phyloP scores from a whole-genome alignment of 1,139 yeast species.

The Zhuliangozyma blackwelliae region DNA sequence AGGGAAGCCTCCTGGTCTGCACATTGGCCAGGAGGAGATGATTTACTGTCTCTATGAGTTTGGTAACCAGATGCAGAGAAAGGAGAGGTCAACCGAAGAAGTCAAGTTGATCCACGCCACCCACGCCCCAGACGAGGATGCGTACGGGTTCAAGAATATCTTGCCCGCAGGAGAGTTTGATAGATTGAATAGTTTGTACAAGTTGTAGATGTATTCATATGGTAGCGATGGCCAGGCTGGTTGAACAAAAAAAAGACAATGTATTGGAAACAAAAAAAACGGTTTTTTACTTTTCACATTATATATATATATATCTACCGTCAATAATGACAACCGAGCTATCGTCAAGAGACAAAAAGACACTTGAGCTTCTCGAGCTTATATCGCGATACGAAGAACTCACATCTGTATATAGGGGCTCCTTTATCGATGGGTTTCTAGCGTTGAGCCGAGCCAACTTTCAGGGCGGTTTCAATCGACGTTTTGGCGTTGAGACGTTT shows the following conservation, averaged over 20 bases:
- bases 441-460: conserved; percentile 41
- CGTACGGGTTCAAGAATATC: conserved; percentile 48
- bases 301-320: too few relatives aligned
- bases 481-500: conserved; percentile 20
- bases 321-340: not conserved
- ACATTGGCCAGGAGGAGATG: conserved; percentile 63
- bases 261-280: too few relatives aligned
- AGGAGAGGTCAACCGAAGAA: conserved; percentile 34
- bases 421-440: conserved; percentile 28
- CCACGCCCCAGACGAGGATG: conserved; percentile 19
- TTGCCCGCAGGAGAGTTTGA: conserved; percentile 43
- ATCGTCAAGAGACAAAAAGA: conserved; percentile 15
- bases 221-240: too few relatives aligned
- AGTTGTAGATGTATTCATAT: conserved; percentile 13
- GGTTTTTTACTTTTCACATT: too few relatives aligned
- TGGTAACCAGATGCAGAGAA: conserved; percentile 43
- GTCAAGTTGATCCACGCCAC: conserved; percentile 31
- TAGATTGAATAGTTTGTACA: conserved; percentile 39
- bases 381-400: conserved; percentile 28
- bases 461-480: conserved; percentile 12
- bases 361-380: conserved; percentile 20
- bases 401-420: conserved; percentile 15
- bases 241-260: too few relatives aligned
- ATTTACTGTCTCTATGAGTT: conserved; percentile 51
- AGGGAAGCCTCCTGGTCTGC: too few relatives aligned